Percentiles rank a stretch among this genome's conserved stretches.
These are phyloP conservation scores for Monilinia fructigena DNA, from an alignment of 2,329 filamentous ascomycete species.

Conservation along the genomic window DNA sequence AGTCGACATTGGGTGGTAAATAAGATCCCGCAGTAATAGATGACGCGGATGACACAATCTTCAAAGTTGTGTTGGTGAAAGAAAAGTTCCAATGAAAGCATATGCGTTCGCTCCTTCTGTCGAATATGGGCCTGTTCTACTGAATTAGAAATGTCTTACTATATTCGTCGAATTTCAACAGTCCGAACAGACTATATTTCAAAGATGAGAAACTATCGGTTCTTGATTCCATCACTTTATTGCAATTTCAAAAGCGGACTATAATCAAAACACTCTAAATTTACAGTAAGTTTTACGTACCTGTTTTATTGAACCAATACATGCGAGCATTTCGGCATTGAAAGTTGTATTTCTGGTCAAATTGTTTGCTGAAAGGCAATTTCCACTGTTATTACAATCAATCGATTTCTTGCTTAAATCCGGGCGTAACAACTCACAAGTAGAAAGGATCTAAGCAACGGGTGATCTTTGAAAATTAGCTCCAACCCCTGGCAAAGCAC, in stretches of 20 bases:
- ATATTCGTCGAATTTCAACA: neutral
- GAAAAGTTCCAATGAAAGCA: slow-evolving; percentile 12
- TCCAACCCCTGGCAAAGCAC: slow-evolving; percentile 52
- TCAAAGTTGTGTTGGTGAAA: slow-evolving; percentile 17
- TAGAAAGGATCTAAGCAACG: slow-evolving; percentile 26
- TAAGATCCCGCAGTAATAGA: slow-evolving; percentile 12
- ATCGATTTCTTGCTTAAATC: neutral
- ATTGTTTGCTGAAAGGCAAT: slow-evolving; percentile 12
- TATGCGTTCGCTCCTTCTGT: slow-evolving; percentile 11
- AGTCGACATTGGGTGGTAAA: neutral
- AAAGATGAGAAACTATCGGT: too few relatives aligned
- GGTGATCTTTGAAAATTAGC: slow-evolving; percentile 50
- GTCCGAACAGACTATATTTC: too few relatives aligned
- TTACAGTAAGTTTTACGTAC: neutral
- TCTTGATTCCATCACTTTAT: too few relatives aligned
- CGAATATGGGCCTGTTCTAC: slow-evolving; percentile 18
- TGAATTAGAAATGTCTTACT: neutral
- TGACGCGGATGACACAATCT: slow-evolving; percentile 4
- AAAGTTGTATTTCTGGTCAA: slow-evolving; percentile 19
- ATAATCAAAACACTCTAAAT: too few relatives aligned
- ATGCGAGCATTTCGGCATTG: slow-evolving; percentile 20
- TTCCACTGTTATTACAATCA: neutral
- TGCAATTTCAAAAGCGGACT: too few relatives aligned
- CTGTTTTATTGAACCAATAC: slow-evolving; percentile 18
- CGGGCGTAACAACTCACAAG: neutral